Base-by-base conservation (phyloP, 352 stramenopile species). In the Pythium oligandrum region DNA sequence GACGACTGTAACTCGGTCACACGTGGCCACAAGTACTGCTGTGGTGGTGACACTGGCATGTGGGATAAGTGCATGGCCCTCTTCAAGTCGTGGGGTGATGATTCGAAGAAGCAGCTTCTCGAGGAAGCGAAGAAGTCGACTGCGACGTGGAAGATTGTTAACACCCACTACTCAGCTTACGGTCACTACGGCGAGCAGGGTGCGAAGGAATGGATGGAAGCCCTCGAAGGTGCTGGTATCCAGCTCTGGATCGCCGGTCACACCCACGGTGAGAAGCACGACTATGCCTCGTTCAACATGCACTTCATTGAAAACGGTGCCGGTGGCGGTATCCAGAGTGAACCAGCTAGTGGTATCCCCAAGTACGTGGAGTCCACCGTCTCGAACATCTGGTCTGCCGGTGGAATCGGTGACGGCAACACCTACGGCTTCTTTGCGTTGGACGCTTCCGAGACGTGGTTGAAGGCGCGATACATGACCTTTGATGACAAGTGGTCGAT, bases 121-220 rank as follows among this genome's bases (percentile, higher is more conserved):
- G 45, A 56, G 6, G 69, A 70, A 11, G 51, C 71, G 7, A 64
- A 67, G 37, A 44, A 50, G 26, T 78, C 69, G 35, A 73, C 43
- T 48, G 69, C 69, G 7, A 77, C 68, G 48, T 77, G 64, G 57
- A 77, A 74, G 48, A 64, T 77, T 4, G 66, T 74, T 43, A 78
- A 78, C 63, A 65, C 69, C 42, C 69, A 78, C 56, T 74, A 71
- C 53, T 61, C 40, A 3, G 59, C 66, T 40, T 69, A 71, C 51
- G 59, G 57, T 54, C 64, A 73, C 57, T 72, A 70, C 52, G 66
- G 51, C 33, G 47, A 55, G 26, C 34, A 50, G 6, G 55, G 38
- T 2, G 57, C 56, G 36, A 55, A 57, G 37, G 51, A 60, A 48
- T 75, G 66, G 66, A 46, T 59, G 11, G 43, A 62, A 40, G 39